These are phyloP conservation scores for Saccharomyces hybrid DNA, from an alignment of 1,139 yeast genomes.

Conservation along the genomic window DNA sequence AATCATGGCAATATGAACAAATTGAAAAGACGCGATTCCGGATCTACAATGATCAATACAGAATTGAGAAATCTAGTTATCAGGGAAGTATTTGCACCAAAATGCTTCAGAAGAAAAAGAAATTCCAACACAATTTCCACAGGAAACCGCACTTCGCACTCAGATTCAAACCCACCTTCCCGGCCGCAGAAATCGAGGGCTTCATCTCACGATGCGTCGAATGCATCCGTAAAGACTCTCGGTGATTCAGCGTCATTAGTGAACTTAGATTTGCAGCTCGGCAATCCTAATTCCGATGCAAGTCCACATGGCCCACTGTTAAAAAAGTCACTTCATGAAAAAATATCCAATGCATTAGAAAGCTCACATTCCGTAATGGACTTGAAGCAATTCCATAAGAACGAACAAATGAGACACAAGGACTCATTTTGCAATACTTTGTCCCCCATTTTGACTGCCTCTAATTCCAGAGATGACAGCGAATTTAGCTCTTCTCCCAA, in stretches of 20 bases:
- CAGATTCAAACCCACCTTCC: conserved; percentile 8
- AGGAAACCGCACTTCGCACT: conserved; percentile 16
- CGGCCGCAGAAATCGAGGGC: conserved; percentile 7
- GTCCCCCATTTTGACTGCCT: background rate
- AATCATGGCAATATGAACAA: conserved; percentile 3
- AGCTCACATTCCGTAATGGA: conserved; percentile 28
- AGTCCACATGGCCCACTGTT: conserved; percentile 15
- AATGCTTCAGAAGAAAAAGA: conserved; percentile 17
- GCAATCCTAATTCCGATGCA: conserved; percentile 5
- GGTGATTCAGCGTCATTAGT: conserved; percentile 5
- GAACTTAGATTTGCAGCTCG: background rate
- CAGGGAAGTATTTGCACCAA: conserved; percentile 63
- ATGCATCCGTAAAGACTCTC: background rate
- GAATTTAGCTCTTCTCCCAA: background rate
- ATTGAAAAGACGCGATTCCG: conserved; percentile 31
- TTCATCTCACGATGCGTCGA: conserved; percentile 13
- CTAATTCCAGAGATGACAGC: background rate
- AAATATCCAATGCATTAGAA: conserved; percentile 23
- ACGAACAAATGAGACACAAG: conserved; percentile 10
- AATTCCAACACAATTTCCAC: conserved; percentile 1
- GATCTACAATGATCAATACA: conserved; percentile 59
- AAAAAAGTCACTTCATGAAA: conserved; percentile 18
- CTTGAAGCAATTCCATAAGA: conserved; percentile 25
- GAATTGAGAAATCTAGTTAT: conserved; percentile 59
- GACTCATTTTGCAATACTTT: background rate